Percentiles rank a stretch among this genome's conserved stretches.
phyloP scores from a whole-genome alignment of 306 rosid species.

The Vachellia collinsii region DNA sequence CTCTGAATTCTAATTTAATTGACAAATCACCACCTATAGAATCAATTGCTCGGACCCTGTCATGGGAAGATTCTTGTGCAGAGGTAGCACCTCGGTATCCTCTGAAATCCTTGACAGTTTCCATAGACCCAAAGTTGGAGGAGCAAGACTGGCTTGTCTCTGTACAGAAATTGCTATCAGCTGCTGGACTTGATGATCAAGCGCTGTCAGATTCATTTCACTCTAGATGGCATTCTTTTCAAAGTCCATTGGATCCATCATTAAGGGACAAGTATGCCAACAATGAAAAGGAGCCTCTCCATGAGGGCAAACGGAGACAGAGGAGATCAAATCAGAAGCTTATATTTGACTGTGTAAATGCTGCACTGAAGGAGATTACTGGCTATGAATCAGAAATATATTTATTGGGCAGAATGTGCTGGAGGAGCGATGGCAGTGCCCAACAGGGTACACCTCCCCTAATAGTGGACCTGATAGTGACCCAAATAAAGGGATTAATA shows the following conservation, averaged over 20 bases:
- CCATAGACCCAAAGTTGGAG: constrained; percentile 58
- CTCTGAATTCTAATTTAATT: constrained; percentile 72
- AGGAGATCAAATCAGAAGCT: constrained; percentile 73
- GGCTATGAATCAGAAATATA: constrained; percentile 49
- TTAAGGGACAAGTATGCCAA: constrained; percentile 72
- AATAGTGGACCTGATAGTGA: constrained; percentile 68
- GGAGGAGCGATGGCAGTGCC: constrained; percentile 1
- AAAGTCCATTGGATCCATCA: constrained; percentile 83
- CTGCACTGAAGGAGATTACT: constrained; percentile 60
- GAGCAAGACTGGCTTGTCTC: constrained; percentile 71
- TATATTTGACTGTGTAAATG: constrained; percentile 76
- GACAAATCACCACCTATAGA: constrained; percentile 97
- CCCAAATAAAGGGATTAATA: constrained; percentile 72
- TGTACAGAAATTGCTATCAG: constrained; percentile 74
- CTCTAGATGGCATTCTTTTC: constrained; percentile 71
- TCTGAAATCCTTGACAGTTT: constrained; percentile 54
- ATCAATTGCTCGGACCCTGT: constrained; percentile 82
- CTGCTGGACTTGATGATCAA: constrained; percentile 65
- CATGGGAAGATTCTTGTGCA: constrained; percentile 75
- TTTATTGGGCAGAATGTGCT: constrained; percentile 40
- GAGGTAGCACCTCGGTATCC: constrained; percentile 55
- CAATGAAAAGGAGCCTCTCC: constrained; percentile 59
- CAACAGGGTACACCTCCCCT: constrained; percentile 45
- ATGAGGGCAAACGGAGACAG: constrained; percentile 76
- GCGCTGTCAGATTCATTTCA: constrained; percentile 43